These are phyloP conservation scores for Crithidia mellificae DNA, from an alignment of 208 protist species.

Conservation along the genomic window DNA sequence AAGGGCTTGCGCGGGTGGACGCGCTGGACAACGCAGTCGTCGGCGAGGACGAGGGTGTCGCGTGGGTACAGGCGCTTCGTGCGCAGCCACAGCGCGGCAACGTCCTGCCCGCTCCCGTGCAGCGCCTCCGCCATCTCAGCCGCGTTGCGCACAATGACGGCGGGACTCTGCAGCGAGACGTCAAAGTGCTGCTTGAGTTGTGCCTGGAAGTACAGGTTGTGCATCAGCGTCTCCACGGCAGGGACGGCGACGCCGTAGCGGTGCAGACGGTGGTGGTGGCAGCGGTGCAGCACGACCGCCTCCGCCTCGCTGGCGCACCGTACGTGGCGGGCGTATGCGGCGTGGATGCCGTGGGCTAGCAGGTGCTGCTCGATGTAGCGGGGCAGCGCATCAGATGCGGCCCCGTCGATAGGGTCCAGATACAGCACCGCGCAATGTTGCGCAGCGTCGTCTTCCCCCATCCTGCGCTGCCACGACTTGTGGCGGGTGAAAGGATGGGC, in stretches of 20 bases:
- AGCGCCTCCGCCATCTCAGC: conserved; percentile 31
- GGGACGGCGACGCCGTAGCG: conserved; percentile 49
- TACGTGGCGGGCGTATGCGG: conserved; percentile 26
- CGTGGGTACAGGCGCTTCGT: conserved; percentile 13
- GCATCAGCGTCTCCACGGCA: conserved; percentile 30
- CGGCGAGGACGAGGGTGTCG: conserved; percentile 36
- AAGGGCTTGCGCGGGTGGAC: conserved; percentile 41
- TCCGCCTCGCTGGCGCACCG: conserved; percentile 28
- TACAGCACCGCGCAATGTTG: conserved; percentile 27
- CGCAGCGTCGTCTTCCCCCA: too few species aligned
- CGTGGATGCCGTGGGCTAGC: conserved; percentile 15
- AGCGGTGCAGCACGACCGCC: conserved; percentile 31
- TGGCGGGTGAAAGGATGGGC: conserved; percentile 7
- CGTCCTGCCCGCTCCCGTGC: conserved; percentile 13
- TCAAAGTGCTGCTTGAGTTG: conserved; percentile 29
- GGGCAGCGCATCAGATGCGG: neutral
- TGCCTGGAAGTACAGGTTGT: conserved; percentile 13
- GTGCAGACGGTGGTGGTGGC: conserved; percentile 46
- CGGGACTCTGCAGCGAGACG: conserved; percentile 14
- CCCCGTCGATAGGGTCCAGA: conserved; percentile 15
- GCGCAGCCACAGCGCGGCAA: conserved; percentile 28
- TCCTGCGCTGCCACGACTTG: too few species aligned
- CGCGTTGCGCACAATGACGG: conserved; percentile 28
- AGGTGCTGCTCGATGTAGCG: conserved; percentile 30
- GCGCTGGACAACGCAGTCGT: conserved; percentile 43